These are phyloP conservation scores for Ustilago esculenta DNA, from an alignment of 1,284 basidiomycete genomes.

Conservation along the genomic window DNA sequence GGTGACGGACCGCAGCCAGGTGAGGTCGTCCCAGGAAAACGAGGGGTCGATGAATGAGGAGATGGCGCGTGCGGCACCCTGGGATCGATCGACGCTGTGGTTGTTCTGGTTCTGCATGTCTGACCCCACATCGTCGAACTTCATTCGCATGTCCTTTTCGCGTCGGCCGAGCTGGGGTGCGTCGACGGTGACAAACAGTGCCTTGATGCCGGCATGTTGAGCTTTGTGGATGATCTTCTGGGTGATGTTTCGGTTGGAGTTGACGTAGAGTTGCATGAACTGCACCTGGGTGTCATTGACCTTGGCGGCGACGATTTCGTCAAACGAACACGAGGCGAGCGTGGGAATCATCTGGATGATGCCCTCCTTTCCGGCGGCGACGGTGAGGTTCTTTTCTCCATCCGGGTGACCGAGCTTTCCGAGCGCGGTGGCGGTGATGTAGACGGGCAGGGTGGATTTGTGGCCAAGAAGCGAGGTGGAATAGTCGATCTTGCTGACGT, in stretches of 20 bases:
- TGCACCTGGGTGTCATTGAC: constrained; percentile 72
- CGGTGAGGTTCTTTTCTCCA: constrained; percentile 87
- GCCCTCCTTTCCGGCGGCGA: constrained; percentile 75
- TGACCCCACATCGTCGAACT: constrained; percentile 71
- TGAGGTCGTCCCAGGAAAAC: constrained; percentile 72
- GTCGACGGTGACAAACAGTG: constrained; percentile 90
- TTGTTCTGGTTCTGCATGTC: constrained; percentile 64
- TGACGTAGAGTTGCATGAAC: constrained; percentile 78
- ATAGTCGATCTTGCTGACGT: constrained; percentile 83
- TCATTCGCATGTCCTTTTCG: constrained; percentile 76
- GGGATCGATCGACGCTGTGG: constrained; percentile 41
- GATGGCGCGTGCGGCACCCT: constrained; percentile 69
- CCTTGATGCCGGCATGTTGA: constrained; percentile 77
- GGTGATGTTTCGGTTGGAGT: constrained; percentile 76
- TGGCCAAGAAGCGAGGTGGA: constrained; percentile 49
- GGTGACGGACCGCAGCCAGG: constrained; percentile 80
- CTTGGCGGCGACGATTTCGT: constrained; percentile 75
- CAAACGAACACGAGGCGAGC: constrained; percentile 69
- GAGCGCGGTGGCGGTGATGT: constrained; percentile 85
- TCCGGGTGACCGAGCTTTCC: constrained; percentile 90
- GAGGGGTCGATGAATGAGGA: constrained; percentile 70
- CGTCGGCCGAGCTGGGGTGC: constrained; percentile 85
- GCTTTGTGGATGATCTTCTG: constrained; percentile 79
- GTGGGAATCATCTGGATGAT: constrained; percentile 76
- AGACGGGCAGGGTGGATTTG: constrained; percentile 67